These are phyloP conservation scores for Picea abies DNA, from an alignment of 83 land plant genomes.

Conservation along the genomic window DNA sequence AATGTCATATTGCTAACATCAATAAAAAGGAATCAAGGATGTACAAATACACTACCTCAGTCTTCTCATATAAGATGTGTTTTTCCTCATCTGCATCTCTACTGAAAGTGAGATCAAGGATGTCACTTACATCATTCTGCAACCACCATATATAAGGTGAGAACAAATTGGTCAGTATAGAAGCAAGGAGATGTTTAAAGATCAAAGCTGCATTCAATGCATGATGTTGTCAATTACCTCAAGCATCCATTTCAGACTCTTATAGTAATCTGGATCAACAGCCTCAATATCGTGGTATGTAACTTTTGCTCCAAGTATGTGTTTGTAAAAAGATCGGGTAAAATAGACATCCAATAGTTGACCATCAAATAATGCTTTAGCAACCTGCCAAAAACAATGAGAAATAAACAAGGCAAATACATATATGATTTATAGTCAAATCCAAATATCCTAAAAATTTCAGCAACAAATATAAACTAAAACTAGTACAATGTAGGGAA, in stretches of 20 bases:
- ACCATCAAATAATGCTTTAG: constrained; percentile 98
- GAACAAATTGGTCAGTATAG: not conserved
- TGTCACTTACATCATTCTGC: constrained; percentile 96
- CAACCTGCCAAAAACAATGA: constrained; percentile 61
- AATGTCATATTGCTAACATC: not conserved
- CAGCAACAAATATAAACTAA: too few relatives aligned
- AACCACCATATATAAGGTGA: not conserved
- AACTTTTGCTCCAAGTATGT: constrained; percentile 94
- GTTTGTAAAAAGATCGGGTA: constrained; percentile 98
- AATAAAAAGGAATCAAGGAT: not conserved
- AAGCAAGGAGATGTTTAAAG: not conserved
- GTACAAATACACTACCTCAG: constrained; percentile 59
- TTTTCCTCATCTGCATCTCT: constrained; percentile 99
- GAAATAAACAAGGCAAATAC: not conserved
- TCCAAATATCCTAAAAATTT: too few relatives aligned
- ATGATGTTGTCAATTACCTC: constrained; percentile 65
- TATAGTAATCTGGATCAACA: constrained; percentile 96
- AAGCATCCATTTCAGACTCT: constrained; percentile 98
- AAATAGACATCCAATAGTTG: constrained; percentile 96
- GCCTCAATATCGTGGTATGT: constrained; percentile 99
- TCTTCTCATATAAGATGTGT: constrained; percentile 93
- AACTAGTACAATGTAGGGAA: not conserved
- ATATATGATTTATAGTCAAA: too few relatives aligned
- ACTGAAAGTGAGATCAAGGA: constrained; percentile 88
- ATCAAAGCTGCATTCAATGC: not conserved